These are phyloP conservation scores for Ceratocystis alfenasii DNA, from an alignment of 2,329 filamentous ascomycete genomes.

Conservation along the genomic window DNA sequence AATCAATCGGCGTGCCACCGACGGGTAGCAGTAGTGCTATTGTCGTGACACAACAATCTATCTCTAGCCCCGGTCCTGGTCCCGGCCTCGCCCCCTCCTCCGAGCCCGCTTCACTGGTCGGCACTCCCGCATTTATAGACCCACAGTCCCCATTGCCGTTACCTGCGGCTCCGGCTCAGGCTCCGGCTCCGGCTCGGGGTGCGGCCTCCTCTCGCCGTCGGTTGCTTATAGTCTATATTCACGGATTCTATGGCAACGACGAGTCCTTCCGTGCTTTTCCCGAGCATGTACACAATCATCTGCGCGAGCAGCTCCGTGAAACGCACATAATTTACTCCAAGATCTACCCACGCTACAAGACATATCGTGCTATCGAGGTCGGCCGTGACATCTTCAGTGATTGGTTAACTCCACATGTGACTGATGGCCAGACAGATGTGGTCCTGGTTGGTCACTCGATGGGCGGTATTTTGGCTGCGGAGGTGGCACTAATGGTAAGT, in stretches of 20 bases:
- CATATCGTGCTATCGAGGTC: conserved; percentile 56
- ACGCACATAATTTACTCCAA: conserved; percentile 78
- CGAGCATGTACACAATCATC: conserved; percentile 67
- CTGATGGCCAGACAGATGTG: conserved; percentile 55
- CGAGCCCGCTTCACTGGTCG: conserved; percentile 26
- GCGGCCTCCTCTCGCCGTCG: conserved; percentile 33
- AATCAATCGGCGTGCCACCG: not conserved
- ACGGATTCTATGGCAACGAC: conserved; percentile 83
- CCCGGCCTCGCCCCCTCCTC: conserved; percentile 25
- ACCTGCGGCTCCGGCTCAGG: conserved; percentile 25
- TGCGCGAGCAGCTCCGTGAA: conserved; percentile 53
- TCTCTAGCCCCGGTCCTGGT: not conserved
- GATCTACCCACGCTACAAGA: conserved; percentile 70
- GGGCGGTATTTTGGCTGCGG: conserved; percentile 72
- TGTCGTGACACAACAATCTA: not conserved
- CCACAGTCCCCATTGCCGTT: not conserved
- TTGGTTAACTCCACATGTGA: conserved; percentile 72
- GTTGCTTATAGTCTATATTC: conserved; percentile 70
- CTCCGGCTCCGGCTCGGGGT: conserved; percentile 6
- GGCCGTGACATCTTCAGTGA: conserved; percentile 71
- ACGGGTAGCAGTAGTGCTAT: not conserved
- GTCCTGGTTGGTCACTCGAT: conserved; percentile 81
- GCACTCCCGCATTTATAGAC: not conserved
- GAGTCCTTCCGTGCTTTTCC: conserved; percentile 81
- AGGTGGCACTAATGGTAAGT: conserved; percentile 55